Evolutionary conservation across 2,329 filamentous ascomycete species (phyloP), one percentile per base, ranked within the genome.

Genomic region (Alternaria postmessia): DNA sequence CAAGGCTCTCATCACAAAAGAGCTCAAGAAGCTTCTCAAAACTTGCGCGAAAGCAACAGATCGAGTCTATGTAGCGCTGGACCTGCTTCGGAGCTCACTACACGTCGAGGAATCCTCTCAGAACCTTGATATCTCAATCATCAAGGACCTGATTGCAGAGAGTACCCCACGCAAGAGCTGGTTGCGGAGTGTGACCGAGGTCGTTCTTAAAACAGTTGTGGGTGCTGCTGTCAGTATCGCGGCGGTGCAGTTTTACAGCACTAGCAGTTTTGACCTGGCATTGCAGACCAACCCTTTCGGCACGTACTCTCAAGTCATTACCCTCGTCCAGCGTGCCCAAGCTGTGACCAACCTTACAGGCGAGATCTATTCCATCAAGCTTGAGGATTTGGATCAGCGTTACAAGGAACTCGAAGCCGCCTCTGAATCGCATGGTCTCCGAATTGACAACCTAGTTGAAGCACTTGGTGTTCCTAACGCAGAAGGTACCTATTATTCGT

Each of bases 361-460:
- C 26, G 62, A 63, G 14, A 7, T 65, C 14, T 56, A 65, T 54
- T 44, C 28, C 9, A 39, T 59, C 28, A 57, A 66, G 8, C 39
- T 68, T 24, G 51, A 61, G 3, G 51, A 61, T n/a, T 43, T 67
- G 11, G 36, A 54, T 12, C 51, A 59, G 16, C 47, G 51, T n/a
- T 62, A 48, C 55, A 39, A 57, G 9, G 34, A 60, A 14, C 60
- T 64, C 2, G 46, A 39, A 28, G 54, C 48, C n/a, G n/a, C 38
- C 11, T 51, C 54, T 30, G 57, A 63, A 41, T 60, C 54, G 1
- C 54, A 62, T 14, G 54, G 53, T 16, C 51, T 62, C 18, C 68
- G 69, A 46, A 64, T 72, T 41, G 67, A 73, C 39, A 70, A 68
- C 20, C 24, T 74, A 1, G 70, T 71, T 16, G 70, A 72, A 18